These are phyloP conservation scores for Rusavskia elegans DNA, from an alignment of 495 filamentous ascomycete species.

Conservation along the genomic window DNA sequence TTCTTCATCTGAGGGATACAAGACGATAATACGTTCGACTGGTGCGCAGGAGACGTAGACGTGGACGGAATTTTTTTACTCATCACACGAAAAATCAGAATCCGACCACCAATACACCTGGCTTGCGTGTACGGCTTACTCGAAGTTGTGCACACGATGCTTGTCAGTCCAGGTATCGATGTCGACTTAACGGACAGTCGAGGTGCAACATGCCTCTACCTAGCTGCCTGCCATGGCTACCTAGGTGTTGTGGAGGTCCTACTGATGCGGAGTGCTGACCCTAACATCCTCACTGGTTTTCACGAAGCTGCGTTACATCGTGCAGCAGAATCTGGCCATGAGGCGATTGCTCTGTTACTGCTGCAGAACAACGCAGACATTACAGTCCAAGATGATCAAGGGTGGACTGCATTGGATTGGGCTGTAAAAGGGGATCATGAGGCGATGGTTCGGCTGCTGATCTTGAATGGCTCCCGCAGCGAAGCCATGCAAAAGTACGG, in stretches of 20 bases:
- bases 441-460: conserved; percentile 12
- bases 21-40: too few relatives aligned
- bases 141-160: not conserved
- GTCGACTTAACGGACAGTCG: conserved; percentile 11
- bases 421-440: conserved; percentile 13
- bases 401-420: conserved; percentile 15
- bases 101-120: not conserved
- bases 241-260: conserved; percentile 17
- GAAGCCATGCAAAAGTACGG: not conserved
- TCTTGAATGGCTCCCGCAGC: not conserved
- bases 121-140: not conserved
- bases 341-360: conserved; percentile 11
- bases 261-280: conserved; percentile 10
- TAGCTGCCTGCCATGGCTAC: conserved; percentile 17
- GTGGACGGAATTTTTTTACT: too few relatives aligned
- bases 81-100: not conserved
- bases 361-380: conserved; percentile 13
- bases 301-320: conserved; percentile 15
- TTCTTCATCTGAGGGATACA: not conserved
- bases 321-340: conserved; percentile 14
- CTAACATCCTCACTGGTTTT: conserved; percentile 3
- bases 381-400: conserved; percentile 7
- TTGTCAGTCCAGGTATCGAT: conserved; percentile 5
- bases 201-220: conserved; percentile 19
- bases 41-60: not conserved